Conservation (phyloP, 768 basidiomycete genomes). For the Leucocoprinus birnbaumii region DNA sequence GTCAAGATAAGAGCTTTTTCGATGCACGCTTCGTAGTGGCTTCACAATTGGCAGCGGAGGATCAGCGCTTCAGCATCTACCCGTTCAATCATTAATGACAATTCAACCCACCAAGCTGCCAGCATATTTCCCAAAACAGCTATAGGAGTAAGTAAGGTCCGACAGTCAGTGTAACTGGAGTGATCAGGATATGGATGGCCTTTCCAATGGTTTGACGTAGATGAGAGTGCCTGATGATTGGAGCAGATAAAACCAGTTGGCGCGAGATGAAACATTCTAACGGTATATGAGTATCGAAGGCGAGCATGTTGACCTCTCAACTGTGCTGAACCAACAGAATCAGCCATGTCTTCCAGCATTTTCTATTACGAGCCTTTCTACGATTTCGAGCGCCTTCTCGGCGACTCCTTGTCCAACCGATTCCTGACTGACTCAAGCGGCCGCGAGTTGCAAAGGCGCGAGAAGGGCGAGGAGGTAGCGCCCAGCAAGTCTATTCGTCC, state of each 20-base stretch:
- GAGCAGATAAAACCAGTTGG: neutral
- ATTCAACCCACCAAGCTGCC: no score
- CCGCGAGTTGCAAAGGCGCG: constrained; percentile 5
- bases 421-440: neutral
- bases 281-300: neutral
- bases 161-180: neutral
- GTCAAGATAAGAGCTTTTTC: no score
- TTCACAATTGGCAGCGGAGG: no score
- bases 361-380: constrained; percentile 30
- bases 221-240: neutral
- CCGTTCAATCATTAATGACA: no score
- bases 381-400: constrained; percentile 42
- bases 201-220: neutral
- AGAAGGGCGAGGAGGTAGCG: neutral
- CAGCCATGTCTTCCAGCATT: neutral
- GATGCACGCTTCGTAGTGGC: no score
- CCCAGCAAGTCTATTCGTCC: neutral
- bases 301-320: no score
- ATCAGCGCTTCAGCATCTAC: no score
- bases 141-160: no score
- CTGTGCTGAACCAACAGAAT: neutral
- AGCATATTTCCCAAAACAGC: no score
- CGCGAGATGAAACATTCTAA: neutral
- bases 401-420: constrained; percentile 22
- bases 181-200: neutral